A percentile compares a stretch with the other conserved stretches of the same genome.
These are phyloP conservation scores for Lenzites betulinus DNA, from an alignment of 768 basidiomycete species.

Conservation along the genomic window DNA sequence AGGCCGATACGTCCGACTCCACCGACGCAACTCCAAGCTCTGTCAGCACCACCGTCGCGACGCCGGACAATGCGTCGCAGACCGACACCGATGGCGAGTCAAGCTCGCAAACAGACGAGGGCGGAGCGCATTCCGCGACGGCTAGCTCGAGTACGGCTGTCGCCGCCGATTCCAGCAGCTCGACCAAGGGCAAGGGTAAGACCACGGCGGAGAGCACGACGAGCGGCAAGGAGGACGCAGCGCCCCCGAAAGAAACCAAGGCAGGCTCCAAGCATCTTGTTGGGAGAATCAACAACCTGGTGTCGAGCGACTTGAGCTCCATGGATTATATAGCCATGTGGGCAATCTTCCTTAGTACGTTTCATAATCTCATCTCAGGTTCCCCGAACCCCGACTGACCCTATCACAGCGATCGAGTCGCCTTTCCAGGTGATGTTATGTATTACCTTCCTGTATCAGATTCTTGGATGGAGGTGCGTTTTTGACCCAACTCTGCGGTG, in stretches of 20 bases:
- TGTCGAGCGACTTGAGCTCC: conserved; percentile 58
- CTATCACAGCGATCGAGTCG: background rate
- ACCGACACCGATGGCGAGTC: background rate
- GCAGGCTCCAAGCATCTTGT: conserved; percentile 48
- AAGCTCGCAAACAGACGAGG: conserved; percentile 8
- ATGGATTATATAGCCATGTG: conserved; percentile 7
- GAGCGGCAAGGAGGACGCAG: background rate
- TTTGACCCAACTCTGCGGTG: background rate
- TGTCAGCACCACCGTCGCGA: conserved; percentile 20
- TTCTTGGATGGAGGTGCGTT: conserved; percentile 49
- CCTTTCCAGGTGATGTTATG: conserved; percentile 25
- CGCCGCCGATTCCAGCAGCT: background rate
- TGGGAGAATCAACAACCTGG: conserved; percentile 78
- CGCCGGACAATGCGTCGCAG: conserved; percentile 23
- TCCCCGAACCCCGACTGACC: conserved; percentile 25
- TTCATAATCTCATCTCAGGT: conserved; percentile 20
- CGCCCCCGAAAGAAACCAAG: background rate
- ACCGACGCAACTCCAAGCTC: conserved; percentile 6
- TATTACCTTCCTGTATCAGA: conserved; percentile 42
- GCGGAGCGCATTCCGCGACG: background rate
- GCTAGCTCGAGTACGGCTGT: conserved; percentile 12
- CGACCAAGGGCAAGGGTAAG: conserved; percentile 6
- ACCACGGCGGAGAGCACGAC: background rate
- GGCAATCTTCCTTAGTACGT: conserved; percentile 25
- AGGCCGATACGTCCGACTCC: conserved; percentile 38